Base-by-base conservation (phyloP, 495 filamentous ascomycete genomes). In the Margaritispora aquatica region DNA sequence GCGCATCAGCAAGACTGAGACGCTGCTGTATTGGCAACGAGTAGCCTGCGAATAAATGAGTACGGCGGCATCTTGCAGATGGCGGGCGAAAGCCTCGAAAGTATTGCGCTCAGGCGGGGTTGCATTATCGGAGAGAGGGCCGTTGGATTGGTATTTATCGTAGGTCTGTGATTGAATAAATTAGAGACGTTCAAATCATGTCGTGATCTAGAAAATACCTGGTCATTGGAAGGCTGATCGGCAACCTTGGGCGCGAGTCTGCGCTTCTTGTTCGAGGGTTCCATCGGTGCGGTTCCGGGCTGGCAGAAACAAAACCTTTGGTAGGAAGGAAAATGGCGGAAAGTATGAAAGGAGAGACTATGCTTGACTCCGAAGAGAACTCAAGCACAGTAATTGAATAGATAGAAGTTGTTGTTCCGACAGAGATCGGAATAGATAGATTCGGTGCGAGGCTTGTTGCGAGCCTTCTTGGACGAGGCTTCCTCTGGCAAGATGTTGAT, bases 41-140 rank as follows among this genome's bases (percentile, higher is more conserved):
- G 80, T 74, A 15, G 74, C 76, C 69, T 79, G 77, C 56, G 77
- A 71, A 58, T 79, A 76, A 7, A 67, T 62, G 61, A 64, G 65
- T 55, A 61, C 80, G 50, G 78, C 76, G 13, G 78, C 79, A 75
- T 83, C 80, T 65, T 83, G 80, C 26, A 83, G 74, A 68, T 83
- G 80, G 10, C 80, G 73, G 21, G 79, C 79, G 60, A 81, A 83
- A 29, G 77, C 74, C 63, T 83, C 80, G 70, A 83, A 83, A 58
- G 80, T 78, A 61, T 76, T 77, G 41, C 61, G 64, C 57, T 66
- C 62, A 27, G 64, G 61, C 57, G 62, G 66, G 21, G 65, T 58
- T 3, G 59, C 64, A 7, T 60, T 52, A 55, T 63, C 59, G 57
- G 60, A 61, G 15, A 59, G 54, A 26, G 60, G 54, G 11, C 61